These are phyloP conservation scores for Fusarium stilboides DNA, from an alignment of 2,329 filamentous ascomycete species.

Conservation along the genomic window DNA sequence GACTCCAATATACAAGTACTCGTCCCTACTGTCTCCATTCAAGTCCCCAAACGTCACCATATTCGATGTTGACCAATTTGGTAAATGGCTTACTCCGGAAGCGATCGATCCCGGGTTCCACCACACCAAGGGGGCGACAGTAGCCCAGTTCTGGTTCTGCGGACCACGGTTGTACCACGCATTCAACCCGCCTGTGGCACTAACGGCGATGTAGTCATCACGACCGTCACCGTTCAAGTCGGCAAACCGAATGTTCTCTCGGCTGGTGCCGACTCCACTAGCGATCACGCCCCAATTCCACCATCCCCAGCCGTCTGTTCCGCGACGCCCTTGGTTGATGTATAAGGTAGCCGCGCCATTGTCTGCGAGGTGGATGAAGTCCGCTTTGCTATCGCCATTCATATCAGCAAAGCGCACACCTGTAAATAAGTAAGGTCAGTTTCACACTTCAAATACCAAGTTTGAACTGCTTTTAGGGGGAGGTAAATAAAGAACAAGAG, in stretches of 20 bases:
- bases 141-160: not conserved
- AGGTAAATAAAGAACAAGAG: too few species aligned
- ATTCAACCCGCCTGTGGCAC: not conserved
- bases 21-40: not conserved
- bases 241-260: not conserved
- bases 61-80: not conserved
- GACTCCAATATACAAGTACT: not conserved
- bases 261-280: not conserved
- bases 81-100: not conserved
- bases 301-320: not conserved
- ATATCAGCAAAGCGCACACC: not conserved
- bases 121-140: not conserved
- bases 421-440: not conserved
- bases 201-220: not conserved
- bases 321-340: not conserved
- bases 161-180: not conserved
- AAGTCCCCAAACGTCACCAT: not conserved
- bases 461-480: too few species aligned
- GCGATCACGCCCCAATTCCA: not conserved
- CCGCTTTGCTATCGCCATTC: not conserved
- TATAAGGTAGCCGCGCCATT: not conserved
- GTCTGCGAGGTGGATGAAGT: slow-evolving; percentile 1
- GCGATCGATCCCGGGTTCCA: not conserved
- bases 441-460: too few species aligned
- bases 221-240: not conserved